A percentile compares a stretch with the other conserved stretches of the same genome.
Evolutionary conservation across 345 rosid genomes (phyloP).

Genomic region (Hypericum androsaemum): DNA sequence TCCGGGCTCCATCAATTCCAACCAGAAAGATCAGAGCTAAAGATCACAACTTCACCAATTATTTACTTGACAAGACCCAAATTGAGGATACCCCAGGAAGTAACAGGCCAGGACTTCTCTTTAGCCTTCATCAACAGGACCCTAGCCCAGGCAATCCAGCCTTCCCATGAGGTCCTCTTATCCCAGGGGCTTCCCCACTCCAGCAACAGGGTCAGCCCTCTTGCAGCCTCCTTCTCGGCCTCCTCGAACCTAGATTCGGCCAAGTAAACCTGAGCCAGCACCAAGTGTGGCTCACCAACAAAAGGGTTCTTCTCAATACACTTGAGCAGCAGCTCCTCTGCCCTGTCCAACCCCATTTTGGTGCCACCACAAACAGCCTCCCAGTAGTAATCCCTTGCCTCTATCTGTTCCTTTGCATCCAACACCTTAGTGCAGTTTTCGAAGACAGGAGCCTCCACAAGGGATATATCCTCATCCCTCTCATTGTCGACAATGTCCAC

Average conservation of each 20-base stretch:
- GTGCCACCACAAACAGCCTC: constrained; percentile 51
- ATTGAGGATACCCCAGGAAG: constrained; percentile 68
- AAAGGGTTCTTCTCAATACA: not conserved
- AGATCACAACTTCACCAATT: not conserved
- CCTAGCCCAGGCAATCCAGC: constrained; percentile 90
- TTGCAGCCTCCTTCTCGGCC: constrained; percentile 51
- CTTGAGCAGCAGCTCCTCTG: constrained; percentile 22
- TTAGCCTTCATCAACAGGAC: constrained; percentile 65
- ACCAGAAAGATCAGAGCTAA: too few relatives aligned
- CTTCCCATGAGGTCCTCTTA: constrained; percentile 89
- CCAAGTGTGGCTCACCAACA: constrained; percentile 52
- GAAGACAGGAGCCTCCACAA: constrained; percentile 68
- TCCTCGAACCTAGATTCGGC: constrained; percentile 53
- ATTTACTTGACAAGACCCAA: constrained; percentile 63
- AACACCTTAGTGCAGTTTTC: constrained; percentile 47
- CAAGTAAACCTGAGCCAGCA: constrained; percentile 57
- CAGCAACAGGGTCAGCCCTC: constrained; percentile 53
- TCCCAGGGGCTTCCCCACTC: constrained; percentile 98
- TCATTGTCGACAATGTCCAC: constrained; percentile 25
- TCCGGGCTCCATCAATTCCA: too few relatives aligned
- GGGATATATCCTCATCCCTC: constrained; percentile 67
- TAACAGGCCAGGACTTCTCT: constrained; percentile 76
- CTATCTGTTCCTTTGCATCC: constrained; percentile 45
- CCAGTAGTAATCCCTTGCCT: constrained; percentile 66
- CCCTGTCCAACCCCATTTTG: constrained; percentile 29